These are phyloP conservation scores for Lactarius indigo DNA, from an alignment of 768 basidiomycete genomes.

Conservation along the genomic window DNA sequence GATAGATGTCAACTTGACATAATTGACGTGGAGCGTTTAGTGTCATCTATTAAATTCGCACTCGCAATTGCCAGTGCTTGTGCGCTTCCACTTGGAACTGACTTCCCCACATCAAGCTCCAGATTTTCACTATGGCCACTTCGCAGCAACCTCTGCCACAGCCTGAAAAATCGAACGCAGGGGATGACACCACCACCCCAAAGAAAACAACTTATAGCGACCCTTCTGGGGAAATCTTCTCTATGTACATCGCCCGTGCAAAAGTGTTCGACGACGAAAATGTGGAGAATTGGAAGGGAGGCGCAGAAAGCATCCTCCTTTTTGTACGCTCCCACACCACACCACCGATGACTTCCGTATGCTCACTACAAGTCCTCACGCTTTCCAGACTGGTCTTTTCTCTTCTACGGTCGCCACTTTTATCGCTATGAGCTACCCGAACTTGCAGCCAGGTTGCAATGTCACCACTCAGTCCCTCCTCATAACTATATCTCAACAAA, in stretches of 20 bases:
- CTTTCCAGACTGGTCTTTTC: neutral
- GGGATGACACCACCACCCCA: neutral
- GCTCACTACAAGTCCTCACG: neutral
- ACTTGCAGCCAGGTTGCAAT: neutral
- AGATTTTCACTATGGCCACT: neutral
- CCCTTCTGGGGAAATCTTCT: neutral
- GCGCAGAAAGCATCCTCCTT: neutral
- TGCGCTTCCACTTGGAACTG: neutral
- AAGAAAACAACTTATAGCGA: neutral
- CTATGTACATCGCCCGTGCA: neutral
- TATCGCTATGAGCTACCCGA: neutral
- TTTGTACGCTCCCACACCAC: neutral
- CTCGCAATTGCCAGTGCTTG: neutral
- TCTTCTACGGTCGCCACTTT: neutral
- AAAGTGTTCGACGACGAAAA: neutral
- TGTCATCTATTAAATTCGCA: neutral
- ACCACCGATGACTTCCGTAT: neutral
- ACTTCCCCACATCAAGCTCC: too few relatives aligned
- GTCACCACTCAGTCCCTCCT: neutral
- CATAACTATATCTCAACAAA: neutral
- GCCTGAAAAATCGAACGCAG: too few relatives aligned
- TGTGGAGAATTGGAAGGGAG: neutral
- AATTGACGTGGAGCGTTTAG: neutral
- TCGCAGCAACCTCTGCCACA: neutral
- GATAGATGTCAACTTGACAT: neutral